phyloP scores from a whole-genome alignment of 169 alveolate genomes.

The Theileria equi region DNA sequence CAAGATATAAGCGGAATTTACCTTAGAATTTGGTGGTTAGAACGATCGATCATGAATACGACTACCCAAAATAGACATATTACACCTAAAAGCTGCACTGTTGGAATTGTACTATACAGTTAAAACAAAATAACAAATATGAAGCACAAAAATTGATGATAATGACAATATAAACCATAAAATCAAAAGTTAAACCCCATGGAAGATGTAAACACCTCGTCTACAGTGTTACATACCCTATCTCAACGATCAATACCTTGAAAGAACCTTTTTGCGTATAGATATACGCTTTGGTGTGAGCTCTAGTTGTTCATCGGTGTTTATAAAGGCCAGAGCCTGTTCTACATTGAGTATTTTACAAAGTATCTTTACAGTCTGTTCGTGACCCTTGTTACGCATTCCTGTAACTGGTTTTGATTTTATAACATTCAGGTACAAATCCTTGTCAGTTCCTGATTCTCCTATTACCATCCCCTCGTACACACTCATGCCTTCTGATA shows the following conservation, averaged over 20 bases:
- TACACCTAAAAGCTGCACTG: too few species aligned
- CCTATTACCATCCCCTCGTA: slow-evolving; percentile 87
- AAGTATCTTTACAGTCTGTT: slow-evolving; percentile 71
- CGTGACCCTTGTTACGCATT: slow-evolving; percentile 81
- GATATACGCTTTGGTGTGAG: slow-evolving; percentile 90
- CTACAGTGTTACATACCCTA: not conserved
- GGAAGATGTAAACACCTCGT: not conserved
- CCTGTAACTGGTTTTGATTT: slow-evolving; percentile 81
- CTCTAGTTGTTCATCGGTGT: slow-evolving; percentile 90
- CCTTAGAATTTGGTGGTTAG: too few species aligned
- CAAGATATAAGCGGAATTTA: too few species aligned
- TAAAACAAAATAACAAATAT: too few species aligned
- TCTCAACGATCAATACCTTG: not conserved
- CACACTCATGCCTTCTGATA: slow-evolving; percentile 79
- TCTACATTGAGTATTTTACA: slow-evolving; percentile 78
- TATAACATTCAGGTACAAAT: slow-evolving; percentile 81
- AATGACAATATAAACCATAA: not conserved
- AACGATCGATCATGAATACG: too few species aligned
- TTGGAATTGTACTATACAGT: too few species aligned
- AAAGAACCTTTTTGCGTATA: slow-evolving; percentile 79
- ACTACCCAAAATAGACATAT: too few species aligned
- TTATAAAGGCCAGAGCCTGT: slow-evolving; percentile 84
- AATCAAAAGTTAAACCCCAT: not conserved
- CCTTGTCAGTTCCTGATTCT: slow-evolving; percentile 75
- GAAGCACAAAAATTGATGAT: not conserved